phyloP scores from a whole-genome alignment of 495 filamentous ascomycete genomes.

The Massariosphaeria phaeospora region DNA sequence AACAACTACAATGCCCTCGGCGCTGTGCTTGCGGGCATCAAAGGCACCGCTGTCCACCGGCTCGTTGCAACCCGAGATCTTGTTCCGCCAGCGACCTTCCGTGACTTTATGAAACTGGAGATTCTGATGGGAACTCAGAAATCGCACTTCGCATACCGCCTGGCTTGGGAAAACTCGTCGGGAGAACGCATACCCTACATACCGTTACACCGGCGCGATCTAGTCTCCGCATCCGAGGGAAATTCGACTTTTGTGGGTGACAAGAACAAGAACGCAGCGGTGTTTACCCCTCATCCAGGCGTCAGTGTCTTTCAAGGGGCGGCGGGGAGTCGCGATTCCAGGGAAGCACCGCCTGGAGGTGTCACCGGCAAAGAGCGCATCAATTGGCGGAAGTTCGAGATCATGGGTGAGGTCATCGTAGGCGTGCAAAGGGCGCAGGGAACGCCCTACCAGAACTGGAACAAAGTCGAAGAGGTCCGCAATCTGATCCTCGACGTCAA shows the following conservation, averaged over 20 bases:
- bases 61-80: constrained; percentile 73
- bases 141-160: constrained; percentile 86
- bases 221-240: constrained; percentile 87
- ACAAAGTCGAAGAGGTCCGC: constrained; percentile 59
- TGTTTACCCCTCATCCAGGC: constrained; percentile 25
- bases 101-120: constrained; percentile 80
- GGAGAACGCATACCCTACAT: constrained; percentile 88
- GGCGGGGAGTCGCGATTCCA: constrained; percentile 21
- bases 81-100: constrained; percentile 63
- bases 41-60: constrained; percentile 81
- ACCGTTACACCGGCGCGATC: constrained; percentile 81
- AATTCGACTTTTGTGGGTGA: constrained; percentile 77
- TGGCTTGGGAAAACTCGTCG: constrained; percentile 94
- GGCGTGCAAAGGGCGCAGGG: constrained; percentile 87
- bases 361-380: constrained; percentile 52
- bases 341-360: constrained; percentile 29
- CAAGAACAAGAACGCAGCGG: constrained; percentile 41
- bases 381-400: constrained; percentile 98
- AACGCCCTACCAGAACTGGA: constrained; percentile 68
- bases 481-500: constrained; percentile 66
- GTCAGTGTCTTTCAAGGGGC: constrained; percentile 25
- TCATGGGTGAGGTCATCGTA: constrained; percentile 86
- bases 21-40: constrained; percentile 88
- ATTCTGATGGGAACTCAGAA: constrained; percentile 90
- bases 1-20: constrained; percentile 98